Percentiles rank a stretch among this genome's conserved stretches.
phyloP scores from a whole-genome alignment of 2,329 filamentous ascomycete genomes.

The Rachicladosporium sp. region DNA sequence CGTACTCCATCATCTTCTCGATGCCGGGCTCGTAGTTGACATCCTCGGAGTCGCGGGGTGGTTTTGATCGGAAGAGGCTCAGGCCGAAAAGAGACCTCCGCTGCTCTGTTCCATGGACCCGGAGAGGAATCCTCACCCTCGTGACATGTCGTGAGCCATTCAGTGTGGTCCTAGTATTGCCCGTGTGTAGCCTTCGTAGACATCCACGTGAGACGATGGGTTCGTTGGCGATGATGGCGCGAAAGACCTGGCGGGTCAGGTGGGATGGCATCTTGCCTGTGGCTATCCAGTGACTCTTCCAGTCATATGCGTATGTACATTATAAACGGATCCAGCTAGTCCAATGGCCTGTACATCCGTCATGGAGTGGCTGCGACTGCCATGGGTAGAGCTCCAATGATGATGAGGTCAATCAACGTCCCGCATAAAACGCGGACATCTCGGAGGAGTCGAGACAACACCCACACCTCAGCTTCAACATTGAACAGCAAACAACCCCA shows the following conservation, averaged over 20 bases:
- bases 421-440: too few relatives aligned
- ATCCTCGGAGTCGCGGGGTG: constrained; percentile 43
- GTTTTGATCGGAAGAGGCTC: constrained; percentile 38
- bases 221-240: constrained; percentile 42
- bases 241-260: constrained; percentile 48
- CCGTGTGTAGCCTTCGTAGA: constrained; percentile 22
- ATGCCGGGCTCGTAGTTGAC: constrained; percentile 59
- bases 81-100: constrained; percentile 52
- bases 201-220: constrained; percentile 35
- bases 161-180: neutral
- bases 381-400: too few relatives aligned
- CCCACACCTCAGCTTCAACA: too few relatives aligned
- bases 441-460: too few relatives aligned
- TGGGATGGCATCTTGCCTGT: constrained; percentile 42
- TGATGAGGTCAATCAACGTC: too few relatives aligned
- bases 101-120: constrained; percentile 20
- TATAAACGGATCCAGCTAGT: too few relatives aligned
- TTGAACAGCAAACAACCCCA: neutral
- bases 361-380: too few relatives aligned
- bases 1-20: constrained; percentile 56
- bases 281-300: too few relatives aligned
- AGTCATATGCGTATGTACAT: too few relatives aligned
- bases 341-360: too few relatives aligned
- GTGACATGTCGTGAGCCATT: constrained; percentile 1
- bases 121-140: constrained; percentile 2